Conservation (phyloP, 1,284 basidiomycete genomes). For the Nidula niveotomentosa region DNA sequence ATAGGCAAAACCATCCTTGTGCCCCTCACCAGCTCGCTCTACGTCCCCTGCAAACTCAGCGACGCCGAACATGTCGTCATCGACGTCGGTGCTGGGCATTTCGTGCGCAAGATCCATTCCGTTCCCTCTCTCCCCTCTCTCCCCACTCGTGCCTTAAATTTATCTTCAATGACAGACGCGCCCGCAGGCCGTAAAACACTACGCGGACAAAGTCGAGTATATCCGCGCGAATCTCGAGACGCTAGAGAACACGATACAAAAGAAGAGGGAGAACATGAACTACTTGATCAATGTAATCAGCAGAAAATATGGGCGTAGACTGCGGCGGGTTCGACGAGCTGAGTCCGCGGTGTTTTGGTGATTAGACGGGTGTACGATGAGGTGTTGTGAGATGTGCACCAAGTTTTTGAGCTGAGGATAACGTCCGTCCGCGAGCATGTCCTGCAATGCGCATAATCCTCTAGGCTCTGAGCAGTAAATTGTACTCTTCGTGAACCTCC, state of each 20-base stretch:
- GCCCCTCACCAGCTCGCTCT: constrained; percentile 92
- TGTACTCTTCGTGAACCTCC: too few relatives aligned
- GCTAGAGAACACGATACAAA: constrained; percentile 82
- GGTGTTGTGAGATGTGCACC: too few relatives aligned
- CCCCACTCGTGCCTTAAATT: neutral
- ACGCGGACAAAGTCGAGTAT: constrained; percentile 75
- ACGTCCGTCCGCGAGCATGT: too few relatives aligned
- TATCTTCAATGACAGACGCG: constrained; percentile 55
- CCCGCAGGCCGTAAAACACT: constrained; percentile 77
- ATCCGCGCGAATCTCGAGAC: constrained; percentile 80
- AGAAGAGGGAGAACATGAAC: constrained; percentile 88
- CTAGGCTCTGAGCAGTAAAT: too few relatives aligned
- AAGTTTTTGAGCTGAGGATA: too few relatives aligned
- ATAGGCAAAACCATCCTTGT: constrained; percentile 87
- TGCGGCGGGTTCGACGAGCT: constrained; percentile 5
- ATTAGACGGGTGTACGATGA: too few relatives aligned
- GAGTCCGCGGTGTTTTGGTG: neutral
- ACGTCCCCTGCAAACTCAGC: constrained; percentile 89
- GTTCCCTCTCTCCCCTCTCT: neutral
- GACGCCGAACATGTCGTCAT: constrained; percentile 89
- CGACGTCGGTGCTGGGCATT: constrained; percentile 97
- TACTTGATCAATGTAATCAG: constrained; percentile 76
- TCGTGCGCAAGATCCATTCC: constrained; percentile 81
- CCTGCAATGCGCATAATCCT: too few relatives aligned
- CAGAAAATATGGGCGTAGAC: constrained; percentile 64